Evolutionary conservation across 148 eudicot species (phyloP).

Genomic region (Camellia granthamiana): DNA sequence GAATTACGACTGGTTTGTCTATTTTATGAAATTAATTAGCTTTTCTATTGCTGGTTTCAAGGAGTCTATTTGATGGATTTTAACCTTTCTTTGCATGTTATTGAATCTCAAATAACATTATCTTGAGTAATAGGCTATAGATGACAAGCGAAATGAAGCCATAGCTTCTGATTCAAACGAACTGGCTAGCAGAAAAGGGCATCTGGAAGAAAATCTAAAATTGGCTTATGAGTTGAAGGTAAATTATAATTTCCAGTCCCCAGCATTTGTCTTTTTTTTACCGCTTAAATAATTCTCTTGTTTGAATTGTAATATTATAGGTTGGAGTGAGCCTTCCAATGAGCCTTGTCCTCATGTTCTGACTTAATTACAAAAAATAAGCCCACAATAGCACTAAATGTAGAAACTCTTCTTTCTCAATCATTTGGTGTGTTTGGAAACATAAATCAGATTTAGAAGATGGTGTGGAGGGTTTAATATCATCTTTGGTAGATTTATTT

Average conservation of each 20-base stretch:
- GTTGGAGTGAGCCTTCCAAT: too few species aligned
- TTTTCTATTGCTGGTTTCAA: conserved; percentile 17
- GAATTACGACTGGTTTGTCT: conserved; percentile 78
- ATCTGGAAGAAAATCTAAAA: conserved; percentile 68
- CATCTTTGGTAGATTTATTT: too few species aligned
- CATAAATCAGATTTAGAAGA: too few species aligned
- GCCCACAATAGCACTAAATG: too few species aligned
- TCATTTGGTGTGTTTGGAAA: too few species aligned
- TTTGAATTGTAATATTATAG: neutral
- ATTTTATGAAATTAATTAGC: conserved; percentile 14
- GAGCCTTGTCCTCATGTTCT: too few species aligned
- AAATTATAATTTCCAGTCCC: neutral
- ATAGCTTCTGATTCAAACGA: conserved; percentile 63
- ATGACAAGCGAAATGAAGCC: conserved; percentile 75
- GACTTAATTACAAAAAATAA: too few species aligned
- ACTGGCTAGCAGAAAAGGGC: conserved; percentile 64
- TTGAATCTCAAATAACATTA: conserved; percentile 5
- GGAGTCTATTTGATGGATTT: conserved; percentile 7
- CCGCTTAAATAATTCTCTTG: neutral
- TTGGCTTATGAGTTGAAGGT: conserved; percentile 78
- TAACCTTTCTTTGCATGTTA: neutral
- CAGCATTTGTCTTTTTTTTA: neutral
- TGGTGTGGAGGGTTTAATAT: too few species aligned
- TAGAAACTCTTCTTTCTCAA: too few species aligned
- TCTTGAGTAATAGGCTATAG: conserved; percentile 59